Base-by-base conservation (phyloP, 139 green algal genomes). In the Picochlorum sp. region DNA sequence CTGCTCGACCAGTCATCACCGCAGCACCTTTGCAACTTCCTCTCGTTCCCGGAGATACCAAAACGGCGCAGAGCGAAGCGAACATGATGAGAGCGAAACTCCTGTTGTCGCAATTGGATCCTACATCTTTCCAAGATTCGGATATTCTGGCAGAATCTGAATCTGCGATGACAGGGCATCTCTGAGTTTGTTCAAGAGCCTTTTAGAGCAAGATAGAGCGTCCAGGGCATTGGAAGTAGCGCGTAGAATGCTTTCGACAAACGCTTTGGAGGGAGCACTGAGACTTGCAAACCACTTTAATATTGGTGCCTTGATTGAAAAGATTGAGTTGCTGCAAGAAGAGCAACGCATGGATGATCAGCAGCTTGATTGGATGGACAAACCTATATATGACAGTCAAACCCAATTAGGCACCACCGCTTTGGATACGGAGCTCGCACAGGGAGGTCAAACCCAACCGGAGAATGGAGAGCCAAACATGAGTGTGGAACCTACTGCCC, bases 1-100 rank as follows among this genome's bases (percentile, higher is more conserved):
- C 62, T 7, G 84, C 83, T 0, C 65, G 78, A 3, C 87, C 87
- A 14, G 72, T 94, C n/a, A 71, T 90, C 23, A 85, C 70, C 1
- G 67, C 68, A 18, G 59, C 88, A 32, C 38, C 67, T n/a, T 72
- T 90, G 57, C 30, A 23, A 45, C 21, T 76, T 30, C 78, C 77
- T 2, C 52, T 87, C 23, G 44, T 82, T 47, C 32, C 51, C 0
- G 52, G 75, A 16, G 77, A 88, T 15, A 56, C 65, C 0, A 58
- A 59, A 13, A n/a, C 56, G 3, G 69, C 44, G 9, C 72, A 41
- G 21, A 45, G 76, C 16, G 74, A 88, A 63, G 74, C 65, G 1
- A 66, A 81, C 6, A 24, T 67, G 2, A 38, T 81, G 7, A 59
- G 58, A 61, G 18, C 45, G 6, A 14, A 16, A 3, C 41, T 28